A percentile compares a stretch with the other conserved stretches of the same genome.
phyloP scores from a whole-genome alignment of 169 alveolate genomes.

The Cryptosporidium canis region DNA sequence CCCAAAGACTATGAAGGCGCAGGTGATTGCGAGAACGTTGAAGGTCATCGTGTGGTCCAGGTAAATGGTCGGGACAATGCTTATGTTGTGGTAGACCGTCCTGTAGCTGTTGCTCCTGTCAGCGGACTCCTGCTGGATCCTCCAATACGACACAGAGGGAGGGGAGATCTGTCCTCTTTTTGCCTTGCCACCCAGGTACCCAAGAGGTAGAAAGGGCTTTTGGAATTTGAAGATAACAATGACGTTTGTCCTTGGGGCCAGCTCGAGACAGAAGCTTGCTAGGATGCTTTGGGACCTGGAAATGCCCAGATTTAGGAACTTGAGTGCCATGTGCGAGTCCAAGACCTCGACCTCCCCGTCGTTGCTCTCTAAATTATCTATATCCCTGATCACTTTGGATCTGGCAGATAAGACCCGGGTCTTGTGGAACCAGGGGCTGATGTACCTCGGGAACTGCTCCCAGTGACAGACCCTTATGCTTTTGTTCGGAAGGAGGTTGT shows the following conservation, averaged over 20 bases:
- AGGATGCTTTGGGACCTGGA: background rate
- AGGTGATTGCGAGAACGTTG: constrained; percentile 47
- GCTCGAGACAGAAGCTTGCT: constrained; percentile 2
- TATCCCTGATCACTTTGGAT: background rate
- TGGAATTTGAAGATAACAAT: constrained; percentile 8
- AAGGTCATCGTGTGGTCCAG: constrained; percentile 50
- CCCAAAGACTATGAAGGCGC: constrained; percentile 50
- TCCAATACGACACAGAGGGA: constrained; percentile 54
- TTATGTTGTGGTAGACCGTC: constrained; percentile 1
- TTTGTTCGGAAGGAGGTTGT: background rate
- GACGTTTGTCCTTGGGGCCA: constrained; percentile 22
- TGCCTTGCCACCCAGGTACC: constrained; percentile 12
- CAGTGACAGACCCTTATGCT: constrained; percentile 32
- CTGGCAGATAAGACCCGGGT: background rate
- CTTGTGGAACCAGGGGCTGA: constrained; percentile 37
- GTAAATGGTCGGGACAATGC: background rate
- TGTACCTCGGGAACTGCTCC: constrained; percentile 54
- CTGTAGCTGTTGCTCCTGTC: background rate
- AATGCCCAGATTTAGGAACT: background rate
- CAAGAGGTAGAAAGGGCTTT: constrained; percentile 20
- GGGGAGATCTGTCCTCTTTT: constrained; percentile 56
- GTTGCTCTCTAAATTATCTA: background rate
- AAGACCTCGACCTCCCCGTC: background rate
- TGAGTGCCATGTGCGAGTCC: constrained; percentile 3
- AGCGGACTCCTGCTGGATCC: background rate